Evolutionary conservation across 176 grass and related monocot species (phyloP), one percentile per base, ranked within the genome.

Genomic region (Cenchrus purpureus): DNA sequence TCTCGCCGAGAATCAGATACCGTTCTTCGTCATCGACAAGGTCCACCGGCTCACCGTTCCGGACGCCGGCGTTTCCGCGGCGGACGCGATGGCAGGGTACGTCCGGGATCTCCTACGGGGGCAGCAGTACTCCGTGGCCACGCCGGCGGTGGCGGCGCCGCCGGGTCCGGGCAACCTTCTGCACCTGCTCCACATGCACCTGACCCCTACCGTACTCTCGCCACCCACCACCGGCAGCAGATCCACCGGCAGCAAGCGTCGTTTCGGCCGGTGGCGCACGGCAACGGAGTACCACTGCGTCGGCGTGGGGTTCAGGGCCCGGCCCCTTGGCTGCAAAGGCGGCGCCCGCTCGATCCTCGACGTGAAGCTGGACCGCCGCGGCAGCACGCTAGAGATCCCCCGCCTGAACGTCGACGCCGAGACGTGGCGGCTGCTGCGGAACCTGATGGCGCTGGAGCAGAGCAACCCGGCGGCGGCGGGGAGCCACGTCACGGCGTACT

Each of bases 381-480:
- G 74, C 16, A 25, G 40, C 25, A 20, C 55, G 29, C 55, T 86
- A 75, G 22, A 68, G n/a, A 2, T 79, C 17, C 75, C 84, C 0
- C 11, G 12, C 0, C 84, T 86, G 65, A 49, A 4, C 8, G 8
- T 86, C 11, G 84, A 86, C 74, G 64, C 31, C 54, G 61, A 60
- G 58, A 78, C 74, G 28, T 37, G 64, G 83, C 2, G 50, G n/a
- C 12, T 85, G 1, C 71, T 84, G 12, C 82, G 82, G 3, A 82
- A 82, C 65, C 79, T 82, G 65, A 29, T 78, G 57, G 84, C 67
- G 67, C 76, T 86, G 76, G 84, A 86, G 68, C 76, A 86, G 67
- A n/a, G 65, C 45, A 79, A 28, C 20, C 67, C 58, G 43, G 44
- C 1, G 10, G 1, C 0, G 9, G 16, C 29, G 3, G 70, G 57